Conservation (phyloP, 2,329 filamentous ascomycete species). For the Sphaerulina vaccinii region DNA sequence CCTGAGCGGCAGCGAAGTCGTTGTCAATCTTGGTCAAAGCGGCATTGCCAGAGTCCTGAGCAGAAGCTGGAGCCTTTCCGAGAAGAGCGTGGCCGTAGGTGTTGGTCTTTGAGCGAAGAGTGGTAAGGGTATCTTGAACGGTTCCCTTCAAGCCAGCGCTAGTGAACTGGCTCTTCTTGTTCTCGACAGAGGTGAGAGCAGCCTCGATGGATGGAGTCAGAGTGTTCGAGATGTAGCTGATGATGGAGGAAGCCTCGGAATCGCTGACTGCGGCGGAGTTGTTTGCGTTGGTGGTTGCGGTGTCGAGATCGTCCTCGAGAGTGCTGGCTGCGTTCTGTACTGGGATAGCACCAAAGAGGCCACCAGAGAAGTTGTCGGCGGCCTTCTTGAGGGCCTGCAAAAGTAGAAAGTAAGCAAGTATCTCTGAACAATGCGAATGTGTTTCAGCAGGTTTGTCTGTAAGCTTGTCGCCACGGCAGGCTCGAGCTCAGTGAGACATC, state of each 20-base stretch:
- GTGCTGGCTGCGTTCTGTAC: slow-evolving; percentile 17
- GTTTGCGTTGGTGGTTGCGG: slow-evolving; percentile 20
- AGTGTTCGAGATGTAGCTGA: slow-evolving; percentile 27
- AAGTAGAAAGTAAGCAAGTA: too few species aligned
- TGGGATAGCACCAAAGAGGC: slow-evolving; percentile 22
- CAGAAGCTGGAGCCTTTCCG: slow-evolving; percentile 15
- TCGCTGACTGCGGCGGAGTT: slow-evolving; percentile 14
- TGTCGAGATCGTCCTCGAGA: slow-evolving; percentile 24
- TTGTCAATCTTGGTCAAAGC: slow-evolving; percentile 42
- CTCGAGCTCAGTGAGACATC: too few species aligned
- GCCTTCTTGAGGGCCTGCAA: slow-evolving; percentile 18
- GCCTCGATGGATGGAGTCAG: slow-evolving; percentile 21
- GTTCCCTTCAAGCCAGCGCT: slow-evolving; percentile 17
- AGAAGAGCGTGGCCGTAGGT: slow-evolving; percentile 15
- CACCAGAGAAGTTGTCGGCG: slow-evolving; percentile 23
- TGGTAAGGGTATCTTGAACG: slow-evolving; percentile 19
- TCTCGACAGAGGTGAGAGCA: slow-evolving; percentile 19
- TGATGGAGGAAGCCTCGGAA: slow-evolving; percentile 20
- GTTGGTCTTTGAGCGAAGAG: slow-evolving; percentile 16
- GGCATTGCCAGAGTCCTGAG: slow-evolving; percentile 19
- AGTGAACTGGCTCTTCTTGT: slow-evolving; percentile 23
- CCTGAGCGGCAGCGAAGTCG: slow-evolving; percentile 27
- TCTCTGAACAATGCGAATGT: too few species aligned
- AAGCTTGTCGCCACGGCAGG: too few species aligned
- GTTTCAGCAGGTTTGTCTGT: too few species aligned